These are phyloP conservation scores for Colletotrichum coccodes DNA, from an alignment of 2,329 filamentous ascomycete species.

Conservation along the genomic window DNA sequence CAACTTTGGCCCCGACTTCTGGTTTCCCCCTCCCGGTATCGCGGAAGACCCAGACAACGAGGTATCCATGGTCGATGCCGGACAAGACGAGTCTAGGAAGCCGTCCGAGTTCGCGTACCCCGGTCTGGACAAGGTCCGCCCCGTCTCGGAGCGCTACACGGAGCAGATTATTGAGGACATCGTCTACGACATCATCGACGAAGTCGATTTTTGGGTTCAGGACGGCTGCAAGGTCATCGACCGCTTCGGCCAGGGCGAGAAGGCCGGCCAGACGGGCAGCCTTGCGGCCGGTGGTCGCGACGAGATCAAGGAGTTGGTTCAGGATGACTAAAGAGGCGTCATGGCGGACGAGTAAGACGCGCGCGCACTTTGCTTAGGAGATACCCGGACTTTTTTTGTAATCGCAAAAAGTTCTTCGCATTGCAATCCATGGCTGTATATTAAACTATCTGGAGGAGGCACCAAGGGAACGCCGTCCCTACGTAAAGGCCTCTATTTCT, in stretches of 20 bases:
- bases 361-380: conserved; percentile 17
- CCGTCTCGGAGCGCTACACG: conserved; percentile 82
- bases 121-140: conserved; percentile 53
- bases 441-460: not conserved
- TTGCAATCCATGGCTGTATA: conserved; percentile 19
- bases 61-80: conserved; percentile 54
- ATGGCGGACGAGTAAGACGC: not conserved
- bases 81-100: conserved; percentile 22
- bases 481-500: not conserved
- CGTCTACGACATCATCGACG: conserved; percentile 92
- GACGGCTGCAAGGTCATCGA: conserved; percentile 67
- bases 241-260: conserved; percentile 47
- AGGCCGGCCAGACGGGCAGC: conserved; percentile 54
- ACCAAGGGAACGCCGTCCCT: not conserved
- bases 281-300: conserved; percentile 54
- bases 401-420: not conserved
- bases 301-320: conserved; percentile 73
- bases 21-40: conserved; percentile 79
- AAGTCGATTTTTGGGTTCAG: conserved; percentile 89
- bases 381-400: conserved; percentile 19
- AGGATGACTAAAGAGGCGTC: conserved; percentile 61
- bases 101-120: not conserved
- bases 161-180: conserved; percentile 97
- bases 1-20: conserved; percentile 95
- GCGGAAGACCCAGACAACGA: conserved; percentile 53